Evolutionary conservation across 768 basidiomycete genomes (phyloP), one percentile per base, ranked within the genome.

Genomic region (Kwoniella dendrophila): DNA sequence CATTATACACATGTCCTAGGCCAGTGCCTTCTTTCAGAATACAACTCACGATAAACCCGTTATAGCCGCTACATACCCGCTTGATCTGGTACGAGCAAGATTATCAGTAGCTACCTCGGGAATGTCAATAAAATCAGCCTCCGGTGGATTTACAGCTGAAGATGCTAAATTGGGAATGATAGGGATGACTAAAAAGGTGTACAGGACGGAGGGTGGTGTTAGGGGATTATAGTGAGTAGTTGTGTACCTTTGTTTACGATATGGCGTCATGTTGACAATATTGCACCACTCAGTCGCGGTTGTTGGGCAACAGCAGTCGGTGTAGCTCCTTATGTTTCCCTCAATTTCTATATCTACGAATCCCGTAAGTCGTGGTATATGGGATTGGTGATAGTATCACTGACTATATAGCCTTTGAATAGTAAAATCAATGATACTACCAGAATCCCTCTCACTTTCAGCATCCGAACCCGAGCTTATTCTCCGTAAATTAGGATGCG

Each of bases 311-410:
- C 69, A 4, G 70, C 73, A 4, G 67, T 89, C 55, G 92, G 94
- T 2, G 91, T 96, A 40, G 93, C 93, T 16, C 94, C 94, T 3
- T 82, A 82, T 65, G 76, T 77, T 3, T 75, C 91, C 12, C 88
- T 94, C 77, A 96, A 96, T 78, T 96, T 96, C 78, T 90, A 92
- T n/a, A 83, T 91, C 29, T 97, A 97, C 73, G 95, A 98, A 78
- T 83, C 87, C 74, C 91, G 74, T 84, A 89, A 56, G 86, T 88
- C 2, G 8, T 43, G 40, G 6, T 36, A 16, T 16, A 36, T n/a
- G n/a, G n/a, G n/a, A n/a, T n/a, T n/a, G n/a, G n/a, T n/a, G n/a
- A n/a, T n/a, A n/a, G n/a, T n/a, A n/a, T n/a, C 41, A 30, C 43
- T 47, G 24, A 41, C 56, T 30, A 20, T 62, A 10, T 64, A 8